Evolutionary conservation across 345 rosid species (phyloP), one percentile per base, ranked within the genome.

Genomic region (Odontarrhena argentea): DNA sequence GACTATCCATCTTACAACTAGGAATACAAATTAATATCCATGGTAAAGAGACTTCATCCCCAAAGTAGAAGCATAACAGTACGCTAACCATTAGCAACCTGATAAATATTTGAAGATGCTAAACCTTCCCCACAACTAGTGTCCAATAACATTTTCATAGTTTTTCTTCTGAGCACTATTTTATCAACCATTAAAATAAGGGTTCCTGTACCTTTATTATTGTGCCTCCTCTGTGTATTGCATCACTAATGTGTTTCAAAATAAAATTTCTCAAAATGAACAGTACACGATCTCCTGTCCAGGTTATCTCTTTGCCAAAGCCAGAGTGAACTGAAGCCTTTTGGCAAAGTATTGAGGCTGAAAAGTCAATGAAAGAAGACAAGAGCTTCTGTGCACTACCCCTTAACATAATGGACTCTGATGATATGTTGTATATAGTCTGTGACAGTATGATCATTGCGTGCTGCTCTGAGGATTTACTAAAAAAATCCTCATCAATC

Each of bases 291-390:
- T 73, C 59, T 74, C 71, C 75, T 58, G 86, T 82, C 99, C 99
- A 92, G 65, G 59, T 60, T 62, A 73, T 77, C 32, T 36, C 74
- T 55, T 82, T 78, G 51, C 70, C 71, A 37, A 46, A 42, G 30
- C 48, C 78, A 47, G 52, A 42, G 52, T 68, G 57, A 44, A 37
- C 71, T 41, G 78, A 44, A 52, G 54, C 68, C 58, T 79, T 84
- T 55, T 32, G 65, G 32, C 57, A 44, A 60, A 91, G 81, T 74
- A 88, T 63, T 55, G 68, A 57, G 44, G 78, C 80, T 56, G 85
- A 81, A 67, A 94, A 91, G 57, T 91, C 92, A 45, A 91, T 80
- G 78, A 88, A 94, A 3, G 86, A 74, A 15, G 79, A 85, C 80
- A 94, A 73, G 34, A 90, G 71, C 69, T 82, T 73, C 52, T 81